Evolutionary conservation across 139 green algal species (phyloP), one percentile per base, ranked within the genome.

Genomic region (Coccomyxa sp.): DNA sequence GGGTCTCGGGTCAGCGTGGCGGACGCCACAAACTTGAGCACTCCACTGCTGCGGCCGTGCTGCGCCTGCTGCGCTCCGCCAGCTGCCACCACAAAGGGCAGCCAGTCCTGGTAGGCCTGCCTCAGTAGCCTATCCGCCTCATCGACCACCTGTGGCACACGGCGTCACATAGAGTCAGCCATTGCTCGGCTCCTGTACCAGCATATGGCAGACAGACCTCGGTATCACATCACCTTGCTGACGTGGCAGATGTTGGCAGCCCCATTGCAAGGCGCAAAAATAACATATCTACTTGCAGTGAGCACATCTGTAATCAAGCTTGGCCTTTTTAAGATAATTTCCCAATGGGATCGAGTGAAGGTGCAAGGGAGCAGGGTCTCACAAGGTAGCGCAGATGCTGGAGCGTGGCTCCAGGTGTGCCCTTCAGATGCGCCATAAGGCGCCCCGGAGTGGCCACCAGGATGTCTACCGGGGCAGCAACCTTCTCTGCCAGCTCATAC

Each of bases 101-200:
- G 87, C 95, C 95, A 98, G 71, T 92, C 90, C 58, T 98, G 90
- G 85, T 98, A 98, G n/a, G 85, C 81, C 88, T 98, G 95, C 1
- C 92, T 84, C 79, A 98, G 89, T 79, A 98, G 86, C 6, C 95
- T 81, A 80, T 98, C 95, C 7, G 91, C 90, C 84, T 98, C 95
- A 68, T 98, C 95, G 10, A 98, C 89, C 7, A 98, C 86, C 86
- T 87, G 79, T 29, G 79, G 36, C 8, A n/a, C n/a, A n/a, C n/a
- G n/a, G n/a, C n/a, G n/a, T n/a, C n/a, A n/a, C n/a, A n/a, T n/a
- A n/a, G n/a, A n/a, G n/a, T n/a, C n/a, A n/a, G n/a, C n/a, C n/a
- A n/a, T n/a, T n/a, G n/a, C n/a, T n/a, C n/a, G n/a, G n/a, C n/a
- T n/a, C n/a, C n/a, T n/a, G n/a, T n/a, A n/a, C n/a, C n/a, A n/a